Base-by-base conservation (phyloP, 192 early-diverging fungal species). In the Polychytrium aggregatum region DNA sequence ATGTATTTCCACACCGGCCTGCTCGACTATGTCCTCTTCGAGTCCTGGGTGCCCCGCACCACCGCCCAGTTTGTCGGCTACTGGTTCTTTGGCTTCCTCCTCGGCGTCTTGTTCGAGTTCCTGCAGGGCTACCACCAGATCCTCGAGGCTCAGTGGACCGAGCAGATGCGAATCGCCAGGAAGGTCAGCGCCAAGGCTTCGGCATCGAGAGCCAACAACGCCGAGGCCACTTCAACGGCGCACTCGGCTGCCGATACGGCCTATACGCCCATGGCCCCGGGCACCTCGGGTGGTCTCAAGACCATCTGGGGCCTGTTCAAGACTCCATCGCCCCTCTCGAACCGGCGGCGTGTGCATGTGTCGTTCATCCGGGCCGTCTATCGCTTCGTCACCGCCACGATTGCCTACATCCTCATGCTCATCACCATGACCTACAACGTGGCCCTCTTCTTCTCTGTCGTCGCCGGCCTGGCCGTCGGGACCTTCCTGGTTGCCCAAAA, bases 1-100 rank as follows among this genome's bases (percentile, higher is more conserved):
- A 81, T 84, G 82, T 81, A 57, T 37, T 81, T 83, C 61, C 82
- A 84, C 51, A 42, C 46, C 9, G 79, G 68, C 17, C 67, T 74
- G 29, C 13, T 33, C 16, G 82, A 83, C 46, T 72, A 74, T 45
- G 65, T 84, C 30, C 65, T 84, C 14, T 84, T 84, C 41, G 59
- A 74, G 37, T 51, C 47, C 1, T 84, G 76, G 71, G 79, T 82
- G 8, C 79, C 82, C 9, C 46, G 57, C 2, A 71, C 53, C 33
- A 46, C 34, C 16, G 48, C 46, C n/a, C 70, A 81, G 38, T 82
- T 79, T 48, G 49, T 59, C n/a, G 70, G 65, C 16, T 62, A 70
- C 8, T 72, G 67, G 60, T 56, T 78, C 28, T 66, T 65, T 20
- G 52, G 64, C 53, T 78, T 81, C 64, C 54, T 71, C 49, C 18